Base-by-base conservation (phyloP, 257 asterid species). In the Agastache rugosa region DNA sequence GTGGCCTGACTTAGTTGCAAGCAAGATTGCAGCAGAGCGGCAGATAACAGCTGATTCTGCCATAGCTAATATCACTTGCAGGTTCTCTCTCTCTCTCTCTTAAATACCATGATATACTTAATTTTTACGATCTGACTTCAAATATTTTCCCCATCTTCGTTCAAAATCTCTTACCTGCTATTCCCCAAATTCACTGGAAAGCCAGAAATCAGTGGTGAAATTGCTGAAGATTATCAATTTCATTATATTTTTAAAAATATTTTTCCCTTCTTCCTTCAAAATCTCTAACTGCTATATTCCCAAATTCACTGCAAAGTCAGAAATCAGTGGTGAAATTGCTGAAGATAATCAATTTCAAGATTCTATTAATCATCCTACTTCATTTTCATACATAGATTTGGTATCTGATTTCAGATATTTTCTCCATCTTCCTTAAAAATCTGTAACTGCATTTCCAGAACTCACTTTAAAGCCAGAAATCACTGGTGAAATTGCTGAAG, bases 1-100 rank as follows among this genome's bases (percentile, higher is more conserved):
- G 5, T 93, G 97, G 97, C 98, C 97, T 0, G 98, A 93, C 87
- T 79, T 93, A 79, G 97, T 93, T 23, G 97, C 97, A 1, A 93
- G 98, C 89, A 93, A 91, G 86, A 93, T 93, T 81, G 98, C 98
- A 56, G 97, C 97, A 25, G 98, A 93, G 75, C 78, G 97, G 55
- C 98, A 93, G 85, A 69, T 91, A 8, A 90, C 98, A 59, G 97
- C 97, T 0, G 98, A 93, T 79, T 93, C 98, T 45, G 98, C 97
- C 79, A 89, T 93, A 58, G 98, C 98, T 54, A 93, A 93, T 83
- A 91, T 91, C 79, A 91, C 97, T 80, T 93, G 97, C 96, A 91
- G 97, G 96, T 91, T 75, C 54, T 15, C 42, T 39, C 44, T 39
- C 12, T 64, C 53, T 65, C 55, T 4, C 41, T 3, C 39, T 47